These are phyloP conservation scores for Alternaria sp. DNA, from an alignment of 2,329 filamentous ascomycete species.

Conservation along the genomic window DNA sequence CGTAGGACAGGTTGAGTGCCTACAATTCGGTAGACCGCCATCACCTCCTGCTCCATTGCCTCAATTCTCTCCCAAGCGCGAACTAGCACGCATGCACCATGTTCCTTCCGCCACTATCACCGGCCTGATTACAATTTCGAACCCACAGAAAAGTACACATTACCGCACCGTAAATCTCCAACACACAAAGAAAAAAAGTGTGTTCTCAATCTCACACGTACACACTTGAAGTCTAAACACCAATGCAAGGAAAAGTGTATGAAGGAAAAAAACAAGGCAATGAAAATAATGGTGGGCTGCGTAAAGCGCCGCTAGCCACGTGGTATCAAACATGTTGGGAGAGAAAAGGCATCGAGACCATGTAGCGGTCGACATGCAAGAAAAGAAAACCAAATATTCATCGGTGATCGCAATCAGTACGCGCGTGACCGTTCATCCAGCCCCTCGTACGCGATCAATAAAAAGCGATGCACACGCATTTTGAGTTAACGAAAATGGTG, in stretches of 20 bases:
- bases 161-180: background rate
- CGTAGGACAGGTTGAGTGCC: background rate
- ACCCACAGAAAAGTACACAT: constrained; percentile 6
- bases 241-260: constrained; percentile 7
- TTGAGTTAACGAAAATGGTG: background rate
- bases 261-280: constrained; percentile 8
- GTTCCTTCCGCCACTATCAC: background rate
- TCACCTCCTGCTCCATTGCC: background rate
- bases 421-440: background rate
- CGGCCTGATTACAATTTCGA: constrained; percentile 3
- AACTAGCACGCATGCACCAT: background rate
- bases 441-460: background rate
- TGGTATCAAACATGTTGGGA: constrained; percentile 22
- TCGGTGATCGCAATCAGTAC: background rate
- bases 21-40: background rate
- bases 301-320: constrained; percentile 18
- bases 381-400: background rate
- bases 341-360: background rate
- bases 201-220: background rate
- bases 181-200: background rate
- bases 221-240: background rate
- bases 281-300: constrained; percentile 14
- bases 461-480: background rate
- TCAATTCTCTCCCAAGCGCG: background rate
- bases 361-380: background rate